Evolutionary conservation across 1,284 basidiomycete species (phyloP).

Genomic region (Phenoliferia sp.): DNA sequence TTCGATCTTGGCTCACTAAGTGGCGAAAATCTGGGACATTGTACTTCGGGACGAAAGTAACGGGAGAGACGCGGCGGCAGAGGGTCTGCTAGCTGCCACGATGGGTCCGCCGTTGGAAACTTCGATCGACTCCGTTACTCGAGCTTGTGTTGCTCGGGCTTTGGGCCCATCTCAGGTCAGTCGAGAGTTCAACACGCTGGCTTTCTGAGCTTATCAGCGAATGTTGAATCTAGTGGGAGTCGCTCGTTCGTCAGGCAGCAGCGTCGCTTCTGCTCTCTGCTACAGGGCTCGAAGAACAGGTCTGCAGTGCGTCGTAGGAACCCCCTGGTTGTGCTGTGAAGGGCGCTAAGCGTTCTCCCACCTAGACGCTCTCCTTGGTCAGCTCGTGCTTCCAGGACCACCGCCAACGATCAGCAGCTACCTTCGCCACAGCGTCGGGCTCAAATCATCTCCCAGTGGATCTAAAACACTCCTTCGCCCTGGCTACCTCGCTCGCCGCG

Average conservation of each 20-base stretch:
- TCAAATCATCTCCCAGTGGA: not conserved
- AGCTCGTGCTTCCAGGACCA: not conserved
- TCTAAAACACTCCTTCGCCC: not conserved
- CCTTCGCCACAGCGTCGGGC: not conserved
- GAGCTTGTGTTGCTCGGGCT: constrained; percentile 6
- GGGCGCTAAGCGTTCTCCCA: not conserved
- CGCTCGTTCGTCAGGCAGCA: constrained; percentile 4
- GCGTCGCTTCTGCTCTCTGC: not conserved
- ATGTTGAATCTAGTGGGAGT: constrained; percentile 4
- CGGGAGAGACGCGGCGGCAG: too few species aligned
- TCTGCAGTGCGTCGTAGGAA: not conserved
- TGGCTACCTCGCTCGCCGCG: constrained; percentile 1
- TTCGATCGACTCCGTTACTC: constrained; percentile 1
- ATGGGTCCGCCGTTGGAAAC: not conserved
- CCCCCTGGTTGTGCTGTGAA: not conserved
- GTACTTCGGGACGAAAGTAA: too few species aligned
- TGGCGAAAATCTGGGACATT: too few species aligned
- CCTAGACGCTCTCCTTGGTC: not conserved
- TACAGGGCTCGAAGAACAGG: not conserved
- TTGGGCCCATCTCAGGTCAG: not conserved
- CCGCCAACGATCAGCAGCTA: not conserved
- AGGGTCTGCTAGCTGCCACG: not conserved
- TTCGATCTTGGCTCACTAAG: too few species aligned
- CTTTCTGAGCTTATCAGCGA: not conserved
- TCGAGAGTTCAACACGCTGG: not conserved